Percentiles rank a stretch among this genome's conserved stretches.
Evolutionary conservation across 768 basidiomycete species (phyloP).

Genomic region (Kwoniella sp.): DNA sequence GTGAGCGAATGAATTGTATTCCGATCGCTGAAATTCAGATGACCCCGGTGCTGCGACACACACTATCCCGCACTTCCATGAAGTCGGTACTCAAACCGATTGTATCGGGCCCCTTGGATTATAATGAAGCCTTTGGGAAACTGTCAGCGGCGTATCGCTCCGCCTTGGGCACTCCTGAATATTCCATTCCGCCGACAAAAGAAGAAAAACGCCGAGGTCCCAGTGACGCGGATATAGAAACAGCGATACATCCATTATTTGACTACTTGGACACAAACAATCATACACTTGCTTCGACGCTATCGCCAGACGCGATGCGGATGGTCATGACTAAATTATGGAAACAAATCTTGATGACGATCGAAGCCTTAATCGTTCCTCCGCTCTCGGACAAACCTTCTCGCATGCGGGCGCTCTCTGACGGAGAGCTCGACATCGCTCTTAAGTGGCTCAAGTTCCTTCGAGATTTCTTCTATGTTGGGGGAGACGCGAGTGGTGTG

Average conservation of each 20-base stretch:
- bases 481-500: conserved; percentile 81
- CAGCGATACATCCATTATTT: conserved; percentile 85
- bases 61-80: conserved; percentile 73
- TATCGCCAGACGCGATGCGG: conserved; percentile 79
- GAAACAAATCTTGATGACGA: conserved; percentile 87
- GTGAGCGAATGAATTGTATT: conserved; percentile 59
- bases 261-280: conserved; percentile 96
- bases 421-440: conserved; percentile 98
- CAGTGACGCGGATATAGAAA: conserved; percentile 90
- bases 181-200: conserved; percentile 45
- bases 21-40: conserved; percentile 63
- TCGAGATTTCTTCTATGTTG: conserved; percentile 91
- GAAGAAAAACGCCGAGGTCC: conserved; percentile 54
- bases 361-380: conserved; percentile 88
- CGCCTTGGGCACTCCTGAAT: conserved; percentile 59
- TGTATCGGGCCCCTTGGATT: conserved; percentile 61
- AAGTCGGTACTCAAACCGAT: conserved; percentile 73
- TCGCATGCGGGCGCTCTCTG: conserved; percentile 86
- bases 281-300: conserved; percentile 82
- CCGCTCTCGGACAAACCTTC: conserved; percentile 81
- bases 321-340: conserved; percentile 91
- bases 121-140: conserved; percentile 86
- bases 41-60: conserved; percentile 87
- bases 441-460: conserved; percentile 98
- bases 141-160: conserved; percentile 77